Base-by-base conservation (phyloP, 202 grass and related monocot species). In the Eragrostis tef region DNA sequence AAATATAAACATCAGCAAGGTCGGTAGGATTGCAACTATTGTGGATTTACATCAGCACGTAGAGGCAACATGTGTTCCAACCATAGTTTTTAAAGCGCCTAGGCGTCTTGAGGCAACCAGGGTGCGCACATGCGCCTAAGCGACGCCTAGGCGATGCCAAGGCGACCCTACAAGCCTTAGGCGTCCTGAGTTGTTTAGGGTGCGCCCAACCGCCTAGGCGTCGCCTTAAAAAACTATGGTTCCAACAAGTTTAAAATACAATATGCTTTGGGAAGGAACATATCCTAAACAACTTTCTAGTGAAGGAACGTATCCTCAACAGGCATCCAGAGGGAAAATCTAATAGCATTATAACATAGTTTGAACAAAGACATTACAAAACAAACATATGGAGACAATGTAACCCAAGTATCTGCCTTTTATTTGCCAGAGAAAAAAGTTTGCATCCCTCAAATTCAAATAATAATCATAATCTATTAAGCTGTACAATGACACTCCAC, bases 11-110 rank as follows among this genome's bases (percentile, higher is more conserved):
- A 39, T 31, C 29, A 31, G 29, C 29, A 31, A 31, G 4, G 43
- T 67, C 26, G 16, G 6, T 9, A 80, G 12, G 3, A 12, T 67
- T 26, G 2, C n/a, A 43, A 10, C n/a, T 24, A 57, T 27, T 80
- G 41, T 48, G 22, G 8, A 36, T 67, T 11, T 43, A 42, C 62
- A 79, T 41, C 22, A 59, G 39, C 78, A 81, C 22, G 12, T 65
- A 66, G 11, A 27, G 9, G 46, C 5, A 34, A 10, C 45, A 65
- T 48, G 45, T 39, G 20, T 73, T 73, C 6, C 13, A 26, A 10
- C 21, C n/a, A n/a, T n/a, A n/a, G n/a, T n/a, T n/a, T n/a, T n/a
- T n/a, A n/a, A n/a, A n/a, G n/a, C n/a, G n/a, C n/a, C n/a, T n/a
- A n/a, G n/a, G n/a, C n/a, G n/a, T n/a, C n/a, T n/a, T n/a, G n/a